Conservation (phyloP, 495 filamentous ascomycete genomes). For the Poronia punctata region DNA sequence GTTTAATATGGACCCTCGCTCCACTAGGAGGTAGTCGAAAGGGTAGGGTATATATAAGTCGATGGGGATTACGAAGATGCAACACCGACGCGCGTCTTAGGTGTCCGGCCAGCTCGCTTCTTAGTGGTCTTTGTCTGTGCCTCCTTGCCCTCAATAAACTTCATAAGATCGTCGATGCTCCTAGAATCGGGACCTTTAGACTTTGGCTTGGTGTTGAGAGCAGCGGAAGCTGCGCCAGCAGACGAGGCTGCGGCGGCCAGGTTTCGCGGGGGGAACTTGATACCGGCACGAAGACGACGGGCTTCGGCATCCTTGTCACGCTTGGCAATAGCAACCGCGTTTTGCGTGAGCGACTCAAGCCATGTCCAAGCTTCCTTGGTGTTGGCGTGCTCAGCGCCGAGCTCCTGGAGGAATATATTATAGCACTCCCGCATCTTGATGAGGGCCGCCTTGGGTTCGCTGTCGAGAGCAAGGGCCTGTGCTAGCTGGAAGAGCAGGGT, state of each 20-base stretch:
- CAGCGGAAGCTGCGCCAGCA: conserved; percentile 17
- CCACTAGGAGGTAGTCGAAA: too few species aligned
- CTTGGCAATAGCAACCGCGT: conserved; percentile 87
- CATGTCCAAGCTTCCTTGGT: conserved; percentile 91
- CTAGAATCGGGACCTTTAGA: conserved; percentile 52
- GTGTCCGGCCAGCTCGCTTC: conserved; percentile 59
- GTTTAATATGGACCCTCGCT: too few species aligned
- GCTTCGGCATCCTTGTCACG: conserved; percentile 80
- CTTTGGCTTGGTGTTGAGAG: conserved; percentile 12
- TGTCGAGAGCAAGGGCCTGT: conserved; percentile 86
- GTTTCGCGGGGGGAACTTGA: conserved; percentile 42
- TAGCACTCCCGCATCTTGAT: conserved; percentile 89
- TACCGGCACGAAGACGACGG: conserved; percentile 52
- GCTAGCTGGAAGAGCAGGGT: conserved; percentile 95
- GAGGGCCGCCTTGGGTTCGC: conserved; percentile 84
- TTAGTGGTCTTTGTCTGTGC: conserved; percentile 55
- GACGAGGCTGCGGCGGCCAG: conserved; percentile 34
- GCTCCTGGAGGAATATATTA: conserved; percentile 81
- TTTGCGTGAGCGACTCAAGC: conserved; percentile 93
- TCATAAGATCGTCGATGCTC: conserved; percentile 79
- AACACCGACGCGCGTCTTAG: conserved; percentile 57
- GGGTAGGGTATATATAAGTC: too few species aligned
- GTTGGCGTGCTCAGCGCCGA: conserved; percentile 85
- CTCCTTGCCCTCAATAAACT: conserved; percentile 75
- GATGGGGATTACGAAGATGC: conserved; percentile 4